Base-by-base conservation (phyloP, 2,329 filamentous ascomycete species). In the Pyrenophora teres region DNA sequence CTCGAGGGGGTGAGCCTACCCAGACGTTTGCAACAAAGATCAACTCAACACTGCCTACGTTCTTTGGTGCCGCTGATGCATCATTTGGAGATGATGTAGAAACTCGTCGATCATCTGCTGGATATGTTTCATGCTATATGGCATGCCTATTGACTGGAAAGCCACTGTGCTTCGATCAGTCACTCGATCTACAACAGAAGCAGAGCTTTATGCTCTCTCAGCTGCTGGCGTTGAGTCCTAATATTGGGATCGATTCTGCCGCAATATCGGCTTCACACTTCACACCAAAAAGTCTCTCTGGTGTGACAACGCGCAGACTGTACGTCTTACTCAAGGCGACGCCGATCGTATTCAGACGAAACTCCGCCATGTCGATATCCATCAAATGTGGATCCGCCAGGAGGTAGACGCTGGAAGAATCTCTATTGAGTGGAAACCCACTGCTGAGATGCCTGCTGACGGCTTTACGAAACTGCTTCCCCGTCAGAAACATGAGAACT, bases 291-390 rank as follows among this genome's bases (percentile, higher is more conserved):
- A 19, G 19, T 3, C 40, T 43, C 40, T 43, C 19, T 43, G 15
- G 40, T 43, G 40, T 43, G 30, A 43, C 40, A 43, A 43, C 16
- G 40, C 40, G 33, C 13, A 43, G 40, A 43, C 40, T 43, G 40
- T 43, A 41, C 39, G 39, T 21, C 39, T 41, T n/a, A 21, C 30
- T 3, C 21, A 41, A 41, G 39, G 39, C 36, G 16, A 43, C 30
- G 27, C 40, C 10, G 27, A 43, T 33, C 27, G 27, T 2, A 43
- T 43, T n/a, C 10, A 43, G 13, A 43, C 40, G 2, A 43, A 43
- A 27, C 40, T 41, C 31, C 25, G 40, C 5, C 25, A 41, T 13
- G 23, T 41, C 19, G 19, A 19, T 5, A 19, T 19, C 5, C 19
- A 19, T 19, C 5, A 19, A 19, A 19, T 19, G 19, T 27, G 25